Base-by-base conservation (phyloP, 192 early-diverging fungal species). In the Rhizoclosmatium sp. region DNA sequence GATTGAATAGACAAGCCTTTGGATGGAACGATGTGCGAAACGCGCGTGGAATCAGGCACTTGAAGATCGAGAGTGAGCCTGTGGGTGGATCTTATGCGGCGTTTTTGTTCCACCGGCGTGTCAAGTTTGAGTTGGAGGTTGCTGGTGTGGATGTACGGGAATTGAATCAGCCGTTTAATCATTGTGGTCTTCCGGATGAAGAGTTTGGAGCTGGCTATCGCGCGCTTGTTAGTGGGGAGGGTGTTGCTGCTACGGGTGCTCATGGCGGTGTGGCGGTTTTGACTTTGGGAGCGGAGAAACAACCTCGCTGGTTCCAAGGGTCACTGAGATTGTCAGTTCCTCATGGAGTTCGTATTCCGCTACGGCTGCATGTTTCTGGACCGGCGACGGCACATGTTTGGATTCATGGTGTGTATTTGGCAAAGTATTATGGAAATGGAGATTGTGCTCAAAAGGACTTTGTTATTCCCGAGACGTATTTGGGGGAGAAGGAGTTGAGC, bases 181-280 rank as follows among this genome's bases (percentile, higher is more conserved):
- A 89, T 0, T 89, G 89, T 10, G 95, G 95, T 0, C 87, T 95
- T 75, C 94, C 94, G 0, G 93, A 93, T 78, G 92, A 94, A 68
- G 79, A 82, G 51, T 3, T 75, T 59, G 79, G 82, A 70, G 78
- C 41, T 59, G 78, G 16, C 51, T 88, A 9, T 54, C 75, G 23
- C 70, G 71, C 3, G 40, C 75, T 21, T 65, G 65, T 23, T 77
- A 86, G 21, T 79, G 70, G 82, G 9, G 45, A 71, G 23, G 5
- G 39, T 58, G 51, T 45, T 7, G 48, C 3, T 39, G 69, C 51
- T 46, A 71, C 16, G 1, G 48, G 31, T 21, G 10, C 45, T 48
- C 39, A 7, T 1, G 66, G 12, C 47, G 56, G 46, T 23, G 60
- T 21, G 5, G 54, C 31, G 9, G 23, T 68, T 51, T 42, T 71